Conservation (phyloP, 2,329 filamentous ascomycete species). For the Zasmidium cellare region DNA sequence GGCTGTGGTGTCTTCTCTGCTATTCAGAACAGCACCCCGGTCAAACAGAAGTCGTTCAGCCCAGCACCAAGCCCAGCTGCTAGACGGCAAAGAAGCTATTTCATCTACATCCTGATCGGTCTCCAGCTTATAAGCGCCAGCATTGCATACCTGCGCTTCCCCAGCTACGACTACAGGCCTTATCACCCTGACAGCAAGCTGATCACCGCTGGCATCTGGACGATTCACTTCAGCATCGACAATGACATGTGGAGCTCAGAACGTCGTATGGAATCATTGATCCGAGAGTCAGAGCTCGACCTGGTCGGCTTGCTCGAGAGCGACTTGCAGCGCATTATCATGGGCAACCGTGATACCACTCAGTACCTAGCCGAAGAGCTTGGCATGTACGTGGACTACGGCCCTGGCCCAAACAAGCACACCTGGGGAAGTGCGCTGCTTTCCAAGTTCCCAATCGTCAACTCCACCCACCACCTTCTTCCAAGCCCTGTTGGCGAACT, state of each 20-base stretch:
- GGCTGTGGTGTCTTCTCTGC: constrained; percentile 79
- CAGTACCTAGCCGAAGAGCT: constrained; percentile 94
- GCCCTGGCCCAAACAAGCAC: constrained; percentile 97
- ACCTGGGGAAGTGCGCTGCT: constrained; percentile 93
- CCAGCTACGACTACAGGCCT: constrained; percentile 84
- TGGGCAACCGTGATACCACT: constrained; percentile 96
- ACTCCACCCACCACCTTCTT: constrained; percentile 92
- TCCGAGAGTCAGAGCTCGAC: constrained; percentile 87
- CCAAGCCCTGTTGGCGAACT: constrained; percentile 93
- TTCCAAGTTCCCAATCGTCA: constrained; percentile 96
- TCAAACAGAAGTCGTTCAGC: constrained; percentile 38
- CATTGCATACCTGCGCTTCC: constrained; percentile 86
- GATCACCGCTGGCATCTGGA: constrained; percentile 96
- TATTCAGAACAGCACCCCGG: constrained; percentile 46
- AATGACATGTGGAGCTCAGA: constrained; percentile 99
- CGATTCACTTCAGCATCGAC: constrained; percentile 94
- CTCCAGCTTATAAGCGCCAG: constrained; percentile 79
- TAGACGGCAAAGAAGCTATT: constrained; percentile 62
- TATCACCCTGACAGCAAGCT: constrained; percentile 86
- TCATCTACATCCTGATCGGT: constrained; percentile 68
- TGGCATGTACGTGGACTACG: constrained; percentile 98
- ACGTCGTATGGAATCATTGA: constrained; percentile 73
- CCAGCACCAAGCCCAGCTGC: constrained; percentile 47
- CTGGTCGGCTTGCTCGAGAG: constrained; percentile 92
- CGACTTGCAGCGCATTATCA: constrained; percentile 95